Percentiles rank a stretch among this genome's conserved stretches.
Conservation (phyloP, 768 basidiomycete species). For the Nidularia sp. region DNA sequence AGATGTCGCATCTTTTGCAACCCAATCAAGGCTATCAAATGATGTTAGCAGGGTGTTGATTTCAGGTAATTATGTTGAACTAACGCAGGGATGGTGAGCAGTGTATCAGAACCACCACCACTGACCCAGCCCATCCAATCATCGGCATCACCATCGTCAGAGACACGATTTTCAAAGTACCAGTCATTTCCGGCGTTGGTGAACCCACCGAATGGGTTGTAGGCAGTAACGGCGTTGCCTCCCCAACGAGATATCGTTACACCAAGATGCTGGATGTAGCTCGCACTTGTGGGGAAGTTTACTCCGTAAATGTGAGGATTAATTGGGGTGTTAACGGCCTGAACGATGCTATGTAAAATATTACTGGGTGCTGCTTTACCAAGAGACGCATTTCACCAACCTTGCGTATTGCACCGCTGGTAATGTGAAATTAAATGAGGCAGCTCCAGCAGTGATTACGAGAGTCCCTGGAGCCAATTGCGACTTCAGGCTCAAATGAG, state of each 20-base stretch:
- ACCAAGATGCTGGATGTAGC: conserved; percentile 44
- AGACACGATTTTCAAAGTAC: conserved; percentile 52
- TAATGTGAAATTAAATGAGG: conserved; percentile 35
- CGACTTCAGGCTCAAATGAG: conserved; percentile 39
- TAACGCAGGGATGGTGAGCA: conserved; percentile 49
- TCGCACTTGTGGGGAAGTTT: conserved; percentile 45
- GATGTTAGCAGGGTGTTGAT: neutral
- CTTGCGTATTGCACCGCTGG: conserved; percentile 39
- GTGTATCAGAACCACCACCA: conserved; percentile 34
- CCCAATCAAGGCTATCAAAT: conserved; percentile 47
- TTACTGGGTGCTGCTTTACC: neutral
- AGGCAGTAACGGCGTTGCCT: conserved; percentile 51
- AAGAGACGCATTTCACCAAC: conserved; percentile 11
- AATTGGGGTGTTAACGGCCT: conserved; percentile 31
- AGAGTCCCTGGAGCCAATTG: conserved; percentile 37
- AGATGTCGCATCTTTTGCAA: conserved; percentile 47
- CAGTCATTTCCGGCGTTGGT: conserved; percentile 53
- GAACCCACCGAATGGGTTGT: conserved; percentile 46
- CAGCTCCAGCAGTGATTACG: conserved; percentile 33
- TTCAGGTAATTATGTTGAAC: conserved; percentile 11
- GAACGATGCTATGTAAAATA: conserved; percentile 25
- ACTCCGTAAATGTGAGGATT: conserved; percentile 48
- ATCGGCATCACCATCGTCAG: conserved; percentile 38
- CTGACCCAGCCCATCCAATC: conserved; percentile 46
- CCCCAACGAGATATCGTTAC: conserved; percentile 51